Evolutionary conservation across 2,329 filamentous ascomycete species (phyloP).

Genomic region (Colletotrichum destructivum): DNA sequence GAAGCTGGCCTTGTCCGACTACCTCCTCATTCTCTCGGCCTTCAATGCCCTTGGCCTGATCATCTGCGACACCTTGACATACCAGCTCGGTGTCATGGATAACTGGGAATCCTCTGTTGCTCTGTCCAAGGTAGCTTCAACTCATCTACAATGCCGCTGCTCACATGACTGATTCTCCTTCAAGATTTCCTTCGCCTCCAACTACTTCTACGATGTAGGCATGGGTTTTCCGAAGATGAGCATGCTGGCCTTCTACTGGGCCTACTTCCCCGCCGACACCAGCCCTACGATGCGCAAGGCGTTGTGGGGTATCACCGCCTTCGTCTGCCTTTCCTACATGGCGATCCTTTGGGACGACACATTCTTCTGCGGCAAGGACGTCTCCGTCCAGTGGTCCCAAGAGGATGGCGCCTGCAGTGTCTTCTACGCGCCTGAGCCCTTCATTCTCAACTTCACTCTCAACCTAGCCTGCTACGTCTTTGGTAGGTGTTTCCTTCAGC

Average conservation of each 20-base stretch:
- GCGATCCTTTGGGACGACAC: constrained; percentile 53
- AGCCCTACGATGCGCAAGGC: constrained; percentile 48
- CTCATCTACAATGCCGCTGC: fast-evolving
- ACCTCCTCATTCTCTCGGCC: constrained; percentile 49
- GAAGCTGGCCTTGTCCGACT: constrained; percentile 50
- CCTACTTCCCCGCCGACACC: constrained; percentile 49
- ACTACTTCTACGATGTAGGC: constrained; percentile 55
- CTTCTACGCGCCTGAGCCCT: constrained; percentile 52
- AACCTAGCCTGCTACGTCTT: constrained; percentile 53
- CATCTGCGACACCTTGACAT: constrained; percentile 54
- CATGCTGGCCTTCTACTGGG: constrained; percentile 56
- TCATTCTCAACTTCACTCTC: constrained; percentile 53
- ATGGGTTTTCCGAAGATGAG: constrained; percentile 55
- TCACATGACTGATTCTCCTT: not conserved
- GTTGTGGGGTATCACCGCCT: constrained; percentile 51
- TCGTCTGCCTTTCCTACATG: constrained; percentile 50
- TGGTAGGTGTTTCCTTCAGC: constrained; percentile 43
- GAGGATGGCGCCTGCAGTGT: constrained; percentile 55
- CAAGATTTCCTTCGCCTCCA: constrained; percentile 54
- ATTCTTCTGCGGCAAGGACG: constrained; percentile 53
- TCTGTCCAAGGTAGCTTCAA: constrained; percentile 49
- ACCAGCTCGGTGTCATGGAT: constrained; percentile 51
- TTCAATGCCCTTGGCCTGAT: constrained; percentile 51
- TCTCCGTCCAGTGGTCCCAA: constrained; percentile 54
- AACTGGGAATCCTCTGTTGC: constrained; percentile 48